Base-by-base conservation (phyloP, 1,139 yeast species). In the Candida sp. region DNA sequence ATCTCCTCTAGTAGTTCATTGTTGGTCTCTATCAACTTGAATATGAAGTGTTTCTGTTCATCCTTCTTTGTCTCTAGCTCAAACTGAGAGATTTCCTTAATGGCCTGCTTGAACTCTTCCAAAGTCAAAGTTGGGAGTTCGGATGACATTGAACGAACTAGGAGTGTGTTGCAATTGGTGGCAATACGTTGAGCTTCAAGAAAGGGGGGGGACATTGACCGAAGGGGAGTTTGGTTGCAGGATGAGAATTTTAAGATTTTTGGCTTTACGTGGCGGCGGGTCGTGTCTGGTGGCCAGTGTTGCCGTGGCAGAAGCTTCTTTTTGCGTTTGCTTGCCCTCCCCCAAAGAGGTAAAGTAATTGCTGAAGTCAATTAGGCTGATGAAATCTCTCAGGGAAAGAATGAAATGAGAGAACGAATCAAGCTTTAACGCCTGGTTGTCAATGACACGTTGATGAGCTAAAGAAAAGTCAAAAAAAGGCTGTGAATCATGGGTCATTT, bases 1-100 rank as follows among this genome's bases (percentile, higher is more conserved):
- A 75, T 67, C 51, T 74, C 80, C 9, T 54, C 49, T 9, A 54
- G 42, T 33, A 77, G 61, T 42, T 66, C 60, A 32, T 52, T 58
- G 54, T 75, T 75, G 25, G 80, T 73, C 28, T 67, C 70, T 28
- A 57, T 52, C 37, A 77, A 60, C 54, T 72, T 74, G 28, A 53
- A 48, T 33, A 54, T 44, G 35, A 53, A 49, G 17, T 49, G 46
- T 25, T 35, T 31, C 33, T 56, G 58, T 46, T 56, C 52, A 6
- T 48, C 31, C 38, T 51, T 56, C 44, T 54, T 55, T 8, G 48
- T 37, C 7, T 53, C 49, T 12, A 56, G 30, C 38, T 56, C 58
- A 34, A 48, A 49, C 22, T 56, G 54, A 7, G 58, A 53, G 3
- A 56, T 38, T 12, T 75, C 81, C 23, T 57, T 59, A 31, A 75